Evolutionary conservation across 2,329 filamentous ascomycete species (phyloP).

Genomic region (Penicillium vulpinum): DNA sequence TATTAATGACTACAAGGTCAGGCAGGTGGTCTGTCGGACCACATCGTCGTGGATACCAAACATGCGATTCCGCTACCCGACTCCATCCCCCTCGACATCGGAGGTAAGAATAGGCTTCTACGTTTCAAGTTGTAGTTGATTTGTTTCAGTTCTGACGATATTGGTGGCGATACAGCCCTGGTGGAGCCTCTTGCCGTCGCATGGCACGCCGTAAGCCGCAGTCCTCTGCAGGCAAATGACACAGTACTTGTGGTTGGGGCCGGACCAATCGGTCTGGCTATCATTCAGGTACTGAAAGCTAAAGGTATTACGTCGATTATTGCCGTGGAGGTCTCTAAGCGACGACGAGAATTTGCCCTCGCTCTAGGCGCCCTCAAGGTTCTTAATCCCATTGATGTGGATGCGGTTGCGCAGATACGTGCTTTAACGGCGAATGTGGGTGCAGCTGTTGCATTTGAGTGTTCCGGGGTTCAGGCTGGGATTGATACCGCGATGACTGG

Average conservation of each 20-base stretch:
- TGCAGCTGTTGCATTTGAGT: conserved; percentile 61
- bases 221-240: conserved; percentile 46
- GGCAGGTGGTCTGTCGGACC: conserved; percentile 32
- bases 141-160: neutral
- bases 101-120: conserved; percentile 18
- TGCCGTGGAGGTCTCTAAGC: conserved; percentile 56
- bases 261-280: conserved; percentile 62
- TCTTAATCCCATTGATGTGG: conserved; percentile 51
- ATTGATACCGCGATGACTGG: conserved; percentile 49
- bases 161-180: conserved; percentile 46
- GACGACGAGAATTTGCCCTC: conserved; percentile 54
- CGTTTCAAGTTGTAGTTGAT: neutral
- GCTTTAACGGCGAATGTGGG: conserved; percentile 49
- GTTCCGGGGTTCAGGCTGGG: conserved; percentile 59
- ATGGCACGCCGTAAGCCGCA: conserved; percentile 61
- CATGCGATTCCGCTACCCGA: conserved; percentile 26
- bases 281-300: conserved; percentile 59
- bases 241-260: conserved; percentile 59
- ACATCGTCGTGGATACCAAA: conserved; percentile 24
- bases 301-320: conserved; percentile 56
- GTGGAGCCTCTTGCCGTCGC: conserved; percentile 64
- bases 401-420: conserved; percentile 49
- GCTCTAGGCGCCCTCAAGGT: conserved; percentile 58
- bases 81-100: conserved; percentile 21
- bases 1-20: conserved; percentile 39